These are phyloP conservation scores for Penicillium nordicum DNA, from an alignment of 2,329 filamentous ascomycete genomes.

Conservation along the genomic window DNA sequence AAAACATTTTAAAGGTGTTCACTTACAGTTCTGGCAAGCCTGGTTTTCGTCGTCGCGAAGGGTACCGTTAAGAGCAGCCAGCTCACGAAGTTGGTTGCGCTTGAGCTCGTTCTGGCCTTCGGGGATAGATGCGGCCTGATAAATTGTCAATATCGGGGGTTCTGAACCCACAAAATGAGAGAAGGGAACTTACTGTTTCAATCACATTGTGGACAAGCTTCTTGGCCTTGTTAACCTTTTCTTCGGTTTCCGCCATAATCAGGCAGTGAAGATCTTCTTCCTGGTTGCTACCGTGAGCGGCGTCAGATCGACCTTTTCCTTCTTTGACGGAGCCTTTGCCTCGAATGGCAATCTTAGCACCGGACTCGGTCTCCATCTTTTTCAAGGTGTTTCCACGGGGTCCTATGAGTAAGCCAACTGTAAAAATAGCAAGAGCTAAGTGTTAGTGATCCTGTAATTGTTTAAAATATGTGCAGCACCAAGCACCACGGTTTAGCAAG, in stretches of 20 bases:
- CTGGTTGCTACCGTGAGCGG: conserved; percentile 98
- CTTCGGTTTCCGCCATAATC: conserved; percentile 99
- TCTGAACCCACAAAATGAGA: not conserved
- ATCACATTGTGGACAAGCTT: conserved; percentile 98
- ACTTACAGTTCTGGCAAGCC: conserved; percentile 89
- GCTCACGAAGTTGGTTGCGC: conserved; percentile 95
- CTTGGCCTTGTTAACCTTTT: conserved; percentile 99
- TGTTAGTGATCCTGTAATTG: conserved; percentile 71
- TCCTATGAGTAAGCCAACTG: conserved; percentile 99
- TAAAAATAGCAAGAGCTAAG: conserved; percentile 70
- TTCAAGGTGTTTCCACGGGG: conserved; percentile 99
- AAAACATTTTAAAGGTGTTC: not conserved
- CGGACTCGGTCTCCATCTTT: conserved; percentile 98
- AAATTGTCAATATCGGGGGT: conserved; percentile 28
- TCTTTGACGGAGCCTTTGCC: conserved; percentile 99
- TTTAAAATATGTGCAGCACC: conserved; percentile 32
- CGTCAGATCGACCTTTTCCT: conserved; percentile 97
- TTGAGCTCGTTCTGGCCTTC: conserved; percentile 99
- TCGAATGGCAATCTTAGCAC: conserved; percentile 97
- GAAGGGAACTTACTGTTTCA: conserved; percentile 73
- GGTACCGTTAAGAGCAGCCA: conserved; percentile 96
- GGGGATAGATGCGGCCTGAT: conserved; percentile 90
- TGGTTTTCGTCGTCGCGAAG: conserved; percentile 99
- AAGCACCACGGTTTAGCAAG: conserved; percentile 42
- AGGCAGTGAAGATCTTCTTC: conserved; percentile 98